Conservation (phyloP, 2,329 filamentous ascomycete species). For the Trichoderma sp. region DNA sequence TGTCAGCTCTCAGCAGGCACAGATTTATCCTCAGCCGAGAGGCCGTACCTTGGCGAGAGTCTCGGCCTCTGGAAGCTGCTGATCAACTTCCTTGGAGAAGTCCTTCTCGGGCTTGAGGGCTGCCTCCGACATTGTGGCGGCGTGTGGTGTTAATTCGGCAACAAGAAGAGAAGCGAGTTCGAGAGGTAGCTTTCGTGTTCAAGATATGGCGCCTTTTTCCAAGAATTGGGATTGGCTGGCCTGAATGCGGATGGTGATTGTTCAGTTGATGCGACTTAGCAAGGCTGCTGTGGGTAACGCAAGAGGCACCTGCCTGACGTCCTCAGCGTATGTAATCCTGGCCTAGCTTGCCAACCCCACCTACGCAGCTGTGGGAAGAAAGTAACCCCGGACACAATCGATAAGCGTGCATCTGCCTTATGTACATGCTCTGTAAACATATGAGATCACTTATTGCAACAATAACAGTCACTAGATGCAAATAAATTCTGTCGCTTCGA, state of each 20-base stretch:
- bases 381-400: slow-evolving; percentile 27
- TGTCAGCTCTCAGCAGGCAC: slow-evolving; percentile 29
- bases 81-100: slow-evolving; percentile 95
- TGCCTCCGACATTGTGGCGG: slow-evolving; percentile 73
- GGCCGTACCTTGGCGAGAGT: slow-evolving; percentile 79
- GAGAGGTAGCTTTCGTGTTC: neutral
- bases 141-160: slow-evolving; percentile 9
- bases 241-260: slow-evolving; percentile 5
- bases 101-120: slow-evolving; percentile 95
- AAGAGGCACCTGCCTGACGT: slow-evolving; percentile 45
- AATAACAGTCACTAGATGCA: neutral
- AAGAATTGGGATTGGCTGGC: neutral
- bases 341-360: slow-evolving; percentile 5
- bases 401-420: neutral
- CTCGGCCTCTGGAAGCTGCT: slow-evolving; percentile 87
- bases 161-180: neutral
- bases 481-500: neutral
- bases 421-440: neutral
- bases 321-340: slow-evolving; percentile 28
- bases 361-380: slow-evolving; percentile 21
- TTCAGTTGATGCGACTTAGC: slow-evolving; percentile 31
- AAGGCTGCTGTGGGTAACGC: slow-evolving; percentile 40
- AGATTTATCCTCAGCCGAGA: neutral
- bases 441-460: neutral
- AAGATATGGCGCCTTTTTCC: neutral